Evolutionary conservation across 164 flowering plant genomes (phyloP), one percentile per base, ranked within the genome.

Genomic region (Magnolia officinalis): DNA sequence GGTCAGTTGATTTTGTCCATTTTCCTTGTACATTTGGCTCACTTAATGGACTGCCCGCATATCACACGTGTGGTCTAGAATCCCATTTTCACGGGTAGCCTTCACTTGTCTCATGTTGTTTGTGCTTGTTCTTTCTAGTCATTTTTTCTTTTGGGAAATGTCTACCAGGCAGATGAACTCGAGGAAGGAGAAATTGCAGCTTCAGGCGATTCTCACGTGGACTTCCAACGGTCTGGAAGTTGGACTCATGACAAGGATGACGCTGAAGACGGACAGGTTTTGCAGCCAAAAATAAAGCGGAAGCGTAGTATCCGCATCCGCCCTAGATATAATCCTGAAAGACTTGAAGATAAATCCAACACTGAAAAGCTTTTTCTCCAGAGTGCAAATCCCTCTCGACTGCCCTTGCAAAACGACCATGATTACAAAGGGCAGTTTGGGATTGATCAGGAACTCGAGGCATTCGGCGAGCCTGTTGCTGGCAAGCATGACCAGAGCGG

Each of bases 101-200:
- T 37, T 37, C 6, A 37, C 45, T 37, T 37, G 45, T 37, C 45
- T 37, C 45, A 3, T 37, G 6, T 37, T 37, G 45, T 37, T 37
- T 6, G 6, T 37, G 45, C 45, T 37, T 37, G 4, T 6, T 37
- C 45, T 37, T 37, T 37, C 45, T 37, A 37, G 45, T 37, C 13
- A 20, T 52, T 58, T 26, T 26, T 24, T n/a, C 26, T n/a, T n/a
- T 67, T 50, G 74, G 63, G 65, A 52, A 51, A 69, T 73, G 51
- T 77, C 84, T 81, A 20, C 50, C 92, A 96, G 99, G 74, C 88
- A 11, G 94, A 91, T 83, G 99, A 94, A 23, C 80, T 96, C 75
- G 98, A 96, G 81, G 99, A 96, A 83, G 99, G 98, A 20, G 98
- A 96, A 78, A 94, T 96, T 82, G 96, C 92, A 59, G 82, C 84